These are phyloP conservation scores for Phalaenopsis equestris DNA, from an alignment of 106 monocot species.

Conservation along the genomic window DNA sequence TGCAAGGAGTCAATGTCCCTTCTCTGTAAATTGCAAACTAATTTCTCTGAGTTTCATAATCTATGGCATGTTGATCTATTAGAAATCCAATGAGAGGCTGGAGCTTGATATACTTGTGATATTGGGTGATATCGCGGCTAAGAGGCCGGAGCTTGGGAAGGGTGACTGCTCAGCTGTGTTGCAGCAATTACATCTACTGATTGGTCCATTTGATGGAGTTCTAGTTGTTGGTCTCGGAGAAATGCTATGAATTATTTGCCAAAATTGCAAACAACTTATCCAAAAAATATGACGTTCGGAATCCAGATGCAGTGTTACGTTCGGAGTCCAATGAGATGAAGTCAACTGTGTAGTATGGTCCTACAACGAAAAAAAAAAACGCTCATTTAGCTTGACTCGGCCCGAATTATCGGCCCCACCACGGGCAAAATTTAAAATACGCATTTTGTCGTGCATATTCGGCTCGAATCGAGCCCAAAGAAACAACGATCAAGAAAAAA, in stretches of 20 bases:
- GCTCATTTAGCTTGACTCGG: too few relatives aligned
- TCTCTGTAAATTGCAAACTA: neutral
- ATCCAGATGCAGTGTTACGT: too few relatives aligned
- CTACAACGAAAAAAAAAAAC: too few relatives aligned
- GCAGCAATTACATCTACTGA: slow-evolving; percentile 36
- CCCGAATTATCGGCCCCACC: too few relatives aligned
- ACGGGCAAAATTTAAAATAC: too few relatives aligned
- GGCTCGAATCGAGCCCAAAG: too few relatives aligned
- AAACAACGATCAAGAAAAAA: too few relatives aligned
- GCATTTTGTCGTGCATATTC: too few relatives aligned
- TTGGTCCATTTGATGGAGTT: slow-evolving; percentile 32
- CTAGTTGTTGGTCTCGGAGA: slow-evolving; percentile 53
- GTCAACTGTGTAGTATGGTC: too few relatives aligned
- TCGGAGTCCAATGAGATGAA: too few relatives aligned
- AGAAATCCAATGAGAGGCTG: slow-evolving; percentile 54
- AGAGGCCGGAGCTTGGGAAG: slow-evolving; percentile 17
- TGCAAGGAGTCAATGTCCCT: neutral
- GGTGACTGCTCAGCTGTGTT: slow-evolving; percentile 33
- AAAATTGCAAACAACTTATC: slow-evolving; percentile 34
- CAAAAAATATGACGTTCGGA: too few relatives aligned
- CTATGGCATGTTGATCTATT: slow-evolving; percentile 8
- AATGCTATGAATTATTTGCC: slow-evolving; percentile 33
- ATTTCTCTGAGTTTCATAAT: neutral
- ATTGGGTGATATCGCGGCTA: slow-evolving; percentile 49
- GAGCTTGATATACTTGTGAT: slow-evolving; percentile 61